Evolutionary conservation across 805 yeast species (phyloP), one percentile per base, ranked within the genome.

Genomic region (Kurtzmaniella fragi): DNA sequence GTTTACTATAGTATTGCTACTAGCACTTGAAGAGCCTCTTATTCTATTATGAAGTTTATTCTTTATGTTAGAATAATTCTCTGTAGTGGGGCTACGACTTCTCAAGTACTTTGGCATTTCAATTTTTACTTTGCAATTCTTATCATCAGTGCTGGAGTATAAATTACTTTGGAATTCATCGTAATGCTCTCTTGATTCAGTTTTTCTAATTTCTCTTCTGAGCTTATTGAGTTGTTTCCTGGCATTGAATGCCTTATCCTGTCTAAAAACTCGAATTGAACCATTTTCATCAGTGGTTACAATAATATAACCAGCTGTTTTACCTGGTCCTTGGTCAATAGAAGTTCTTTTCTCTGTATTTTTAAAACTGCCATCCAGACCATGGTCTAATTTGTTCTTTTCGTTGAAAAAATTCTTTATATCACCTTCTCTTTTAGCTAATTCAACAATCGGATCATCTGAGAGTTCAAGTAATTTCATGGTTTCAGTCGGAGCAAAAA

Each of bases 231-330:
- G 42, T 8, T 42, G 25, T 28, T 62, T 64, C 14, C 74, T 43
- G 26, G 57, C 46, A 14, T 46, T 44, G 37, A 75, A 67, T 0
- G 93, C 83, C 39, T 82, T 70, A 56, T 89, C 97, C 41, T 86
- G 82, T 52, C 97, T 70, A 56, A 84, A 85, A 0, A 89, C 84
- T 33, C 93, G 61, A 25, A 89, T 84, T 2, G 71, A 48, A 0
- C 96, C 96, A 16, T 67, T 60, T 40, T 75, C 76, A 58, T 89
- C 97, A 0, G 91, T 78, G 1, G 93, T 81, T 2, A 89, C 80
- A 12, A 88, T 75, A 32, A 88, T 80, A 50, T 70, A 67, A 5
- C 71, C 70, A 9, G 51, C 25, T 20, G 25, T 20, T 8, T 20
- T 20, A 20, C 25, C 25, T 20, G 25, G 25, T 20, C 25, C 25